Evolutionary conservation across 2,329 filamentous ascomycete species (phyloP).

Genomic region (Chaetomium strumarium): DNA sequence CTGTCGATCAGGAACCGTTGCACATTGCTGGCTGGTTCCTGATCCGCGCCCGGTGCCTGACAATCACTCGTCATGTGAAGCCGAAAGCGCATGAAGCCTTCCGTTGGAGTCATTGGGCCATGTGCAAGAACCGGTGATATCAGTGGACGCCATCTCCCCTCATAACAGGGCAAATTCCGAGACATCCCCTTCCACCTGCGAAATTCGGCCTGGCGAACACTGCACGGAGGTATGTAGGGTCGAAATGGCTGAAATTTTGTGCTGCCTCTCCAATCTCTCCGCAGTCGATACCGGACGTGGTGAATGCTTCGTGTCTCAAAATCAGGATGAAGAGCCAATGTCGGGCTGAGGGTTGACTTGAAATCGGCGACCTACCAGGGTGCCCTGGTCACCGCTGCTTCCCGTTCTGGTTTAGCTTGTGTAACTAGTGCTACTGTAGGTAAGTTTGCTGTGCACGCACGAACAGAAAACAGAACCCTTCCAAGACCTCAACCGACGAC

Average conservation of each 20-base stretch:
- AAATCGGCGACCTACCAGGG: constrained; percentile 18
- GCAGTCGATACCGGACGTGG: neutral
- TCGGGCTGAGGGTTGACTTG: constrained; percentile 4
- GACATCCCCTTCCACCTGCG: constrained; percentile 3
- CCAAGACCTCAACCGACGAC: too few relatives aligned
- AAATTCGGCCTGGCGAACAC: neutral
- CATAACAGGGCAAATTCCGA: constrained; percentile 9
- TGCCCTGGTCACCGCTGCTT: constrained; percentile 2
- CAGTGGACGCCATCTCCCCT: neutral
- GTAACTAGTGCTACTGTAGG: too few relatives aligned
- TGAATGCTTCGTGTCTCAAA: neutral
- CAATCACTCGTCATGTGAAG: constrained; percentile 10
- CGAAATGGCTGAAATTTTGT: neutral
- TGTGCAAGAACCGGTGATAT: neutral
- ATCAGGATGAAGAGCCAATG: constrained; percentile 1
- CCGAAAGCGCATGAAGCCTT: neutral
- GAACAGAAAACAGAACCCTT: too few relatives aligned
- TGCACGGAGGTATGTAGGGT: neutral
- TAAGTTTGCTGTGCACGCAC: neutral
- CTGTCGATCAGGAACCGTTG: constrained; percentile 9
- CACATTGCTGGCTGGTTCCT: constrained; percentile 5
- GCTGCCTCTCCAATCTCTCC: neutral
- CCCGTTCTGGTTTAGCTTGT: constrained; percentile 10
- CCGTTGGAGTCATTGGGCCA: neutral
- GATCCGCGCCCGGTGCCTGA: constrained; percentile 19